phyloP scores from a whole-genome alignment of 2,329 filamentous ascomycete genomes.

The Colletotrichum incanum region DNA sequence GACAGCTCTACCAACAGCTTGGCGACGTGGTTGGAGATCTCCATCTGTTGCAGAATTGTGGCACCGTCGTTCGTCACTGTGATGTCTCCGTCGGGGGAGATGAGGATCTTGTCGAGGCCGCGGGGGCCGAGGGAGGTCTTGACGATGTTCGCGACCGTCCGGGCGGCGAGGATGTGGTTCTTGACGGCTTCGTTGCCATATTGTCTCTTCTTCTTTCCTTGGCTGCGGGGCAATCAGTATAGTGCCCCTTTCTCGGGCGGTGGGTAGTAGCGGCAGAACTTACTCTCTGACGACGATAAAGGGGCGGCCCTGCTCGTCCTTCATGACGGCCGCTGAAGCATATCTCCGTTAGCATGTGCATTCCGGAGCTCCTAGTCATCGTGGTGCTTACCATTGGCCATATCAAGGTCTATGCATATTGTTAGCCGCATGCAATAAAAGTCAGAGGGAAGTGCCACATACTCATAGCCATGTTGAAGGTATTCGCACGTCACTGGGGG shows the following conservation, averaged over 20 bases:
- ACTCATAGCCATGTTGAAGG: slow-evolving; percentile 48
- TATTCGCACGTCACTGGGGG: slow-evolving; percentile 35
- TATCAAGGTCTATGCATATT: slow-evolving; percentile 78
- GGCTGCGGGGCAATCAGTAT: slow-evolving; percentile 67
- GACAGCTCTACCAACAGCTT: slow-evolving; percentile 97
- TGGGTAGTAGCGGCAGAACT: slow-evolving; percentile 54
- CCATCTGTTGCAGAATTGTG: slow-evolving; percentile 98
- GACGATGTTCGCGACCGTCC: slow-evolving; percentile 96
- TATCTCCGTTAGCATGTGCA: slow-evolving; percentile 41
- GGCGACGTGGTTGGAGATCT: slow-evolving; percentile 98
- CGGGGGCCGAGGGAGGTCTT: slow-evolving; percentile 96
- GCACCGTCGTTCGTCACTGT: slow-evolving; percentile 99
- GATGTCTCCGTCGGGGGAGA: slow-evolving; percentile 98
- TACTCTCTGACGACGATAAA: slow-evolving; percentile 99
- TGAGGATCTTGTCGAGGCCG: slow-evolving; percentile 98
- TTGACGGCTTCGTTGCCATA: slow-evolving; percentile 98
- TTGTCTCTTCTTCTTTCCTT: slow-evolving; percentile 97
- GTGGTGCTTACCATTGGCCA: slow-evolving; percentile 80
- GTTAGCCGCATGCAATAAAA: slow-evolving; percentile 51
- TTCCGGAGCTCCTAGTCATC: slow-evolving; percentile 40
- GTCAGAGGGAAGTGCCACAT: slow-evolving; percentile 29
- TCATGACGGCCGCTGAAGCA: slow-evolving; percentile 79
- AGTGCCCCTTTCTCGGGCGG: slow-evolving; percentile 19
- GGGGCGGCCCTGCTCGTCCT: slow-evolving; percentile 96
- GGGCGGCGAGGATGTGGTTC: slow-evolving; percentile 95